A percentile compares a stretch with the other conserved stretches of the same genome.
Evolutionary conservation across 1,139 yeast species (phyloP).

Genomic region (Spathaspora sp.): DNA sequence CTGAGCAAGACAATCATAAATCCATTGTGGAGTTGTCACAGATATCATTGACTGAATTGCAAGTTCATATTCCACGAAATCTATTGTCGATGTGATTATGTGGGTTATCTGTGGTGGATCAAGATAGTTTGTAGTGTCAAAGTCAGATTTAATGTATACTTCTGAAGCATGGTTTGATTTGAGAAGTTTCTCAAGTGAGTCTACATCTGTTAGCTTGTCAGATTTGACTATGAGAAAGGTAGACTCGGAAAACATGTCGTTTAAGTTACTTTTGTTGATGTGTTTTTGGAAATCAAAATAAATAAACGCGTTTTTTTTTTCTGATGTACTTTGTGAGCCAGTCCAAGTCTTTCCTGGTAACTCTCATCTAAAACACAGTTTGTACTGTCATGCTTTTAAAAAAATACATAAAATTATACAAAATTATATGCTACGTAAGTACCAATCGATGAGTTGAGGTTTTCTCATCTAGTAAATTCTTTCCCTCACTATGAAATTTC

Average conservation of each 20-base stretch:
- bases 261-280: neutral
- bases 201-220: slow-evolving; percentile 17
- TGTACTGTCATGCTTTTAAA: too few relatives aligned
- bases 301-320: neutral
- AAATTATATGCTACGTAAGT: slow-evolving; percentile 6
- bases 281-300: neutral
- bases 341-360: too few relatives aligned
- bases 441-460: slow-evolving; percentile 16
- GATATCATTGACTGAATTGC: slow-evolving; percentile 63
- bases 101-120: slow-evolving; percentile 37
- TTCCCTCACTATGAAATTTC: slow-evolving; percentile 43
- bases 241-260: slow-evolving; percentile 35
- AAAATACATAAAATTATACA: too few relatives aligned
- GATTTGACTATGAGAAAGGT: slow-evolving; percentile 43
- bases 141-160: slow-evolving; percentile 22
- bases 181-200: slow-evolving; percentile 21
- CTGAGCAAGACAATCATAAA: slow-evolving; percentile 46
- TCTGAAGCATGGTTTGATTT: slow-evolving; percentile 23
- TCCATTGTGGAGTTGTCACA: slow-evolving; percentile 67
- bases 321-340: neutral
- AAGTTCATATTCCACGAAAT: slow-evolving; percentile 54
- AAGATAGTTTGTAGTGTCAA: slow-evolving; percentile 27
- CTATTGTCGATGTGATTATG: slow-evolving; percentile 52
- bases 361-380: too few relatives aligned
- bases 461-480: slow-evolving; percentile 24